Evolutionary conservation across 1,284 basidiomycete species (phyloP).

Genomic region (Mycosarcoma maydis): DNA sequence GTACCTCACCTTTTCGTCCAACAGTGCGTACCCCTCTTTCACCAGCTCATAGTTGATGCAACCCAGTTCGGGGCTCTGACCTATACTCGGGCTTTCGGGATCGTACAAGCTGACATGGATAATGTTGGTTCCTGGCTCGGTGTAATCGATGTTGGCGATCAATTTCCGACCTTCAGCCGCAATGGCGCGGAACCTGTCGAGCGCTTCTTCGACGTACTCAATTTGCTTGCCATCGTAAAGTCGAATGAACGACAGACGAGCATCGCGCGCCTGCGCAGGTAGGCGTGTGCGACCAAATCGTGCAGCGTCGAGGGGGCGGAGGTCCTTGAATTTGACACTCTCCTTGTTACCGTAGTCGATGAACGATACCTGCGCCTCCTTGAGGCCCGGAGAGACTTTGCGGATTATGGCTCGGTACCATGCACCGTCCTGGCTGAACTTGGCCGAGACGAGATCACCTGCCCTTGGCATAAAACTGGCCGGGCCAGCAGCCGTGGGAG

Average conservation of each 20-base stretch:
- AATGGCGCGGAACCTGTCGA: slow-evolving; percentile 52
- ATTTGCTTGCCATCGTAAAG: slow-evolving; percentile 52
- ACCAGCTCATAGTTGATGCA: slow-evolving; percentile 57
- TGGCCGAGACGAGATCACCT: slow-evolving; percentile 86
- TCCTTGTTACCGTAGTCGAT: slow-evolving; percentile 62
- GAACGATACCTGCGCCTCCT: slow-evolving; percentile 46
- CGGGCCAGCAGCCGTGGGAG: slow-evolving; percentile 9
- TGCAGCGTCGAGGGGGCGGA: slow-evolving; percentile 51
- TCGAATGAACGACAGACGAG: slow-evolving; percentile 53
- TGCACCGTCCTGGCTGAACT: slow-evolving; percentile 68
- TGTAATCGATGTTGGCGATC: slow-evolving; percentile 61
- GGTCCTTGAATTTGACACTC: slow-evolving; percentile 40
- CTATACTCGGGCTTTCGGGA: slow-evolving; percentile 44
- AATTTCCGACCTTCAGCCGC: slow-evolving; percentile 57
- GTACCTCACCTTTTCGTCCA: slow-evolving; percentile 53
- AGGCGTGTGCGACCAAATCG: slow-evolving; percentile 50
- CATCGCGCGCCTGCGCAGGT: slow-evolving; percentile 48
- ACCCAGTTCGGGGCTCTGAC: slow-evolving; percentile 38
- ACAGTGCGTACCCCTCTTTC: slow-evolving; percentile 51
- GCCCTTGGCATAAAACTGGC: slow-evolving; percentile 76
- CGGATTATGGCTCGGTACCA: slow-evolving; percentile 61
- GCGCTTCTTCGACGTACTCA: slow-evolving; percentile 58
- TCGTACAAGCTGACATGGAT: slow-evolving; percentile 58
- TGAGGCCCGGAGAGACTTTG: slow-evolving; percentile 38
- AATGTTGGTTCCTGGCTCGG: slow-evolving; percentile 38